Evolutionary conservation across 2,329 filamentous ascomycete species (phyloP).

Genomic region (Trichoderma sp.): DNA sequence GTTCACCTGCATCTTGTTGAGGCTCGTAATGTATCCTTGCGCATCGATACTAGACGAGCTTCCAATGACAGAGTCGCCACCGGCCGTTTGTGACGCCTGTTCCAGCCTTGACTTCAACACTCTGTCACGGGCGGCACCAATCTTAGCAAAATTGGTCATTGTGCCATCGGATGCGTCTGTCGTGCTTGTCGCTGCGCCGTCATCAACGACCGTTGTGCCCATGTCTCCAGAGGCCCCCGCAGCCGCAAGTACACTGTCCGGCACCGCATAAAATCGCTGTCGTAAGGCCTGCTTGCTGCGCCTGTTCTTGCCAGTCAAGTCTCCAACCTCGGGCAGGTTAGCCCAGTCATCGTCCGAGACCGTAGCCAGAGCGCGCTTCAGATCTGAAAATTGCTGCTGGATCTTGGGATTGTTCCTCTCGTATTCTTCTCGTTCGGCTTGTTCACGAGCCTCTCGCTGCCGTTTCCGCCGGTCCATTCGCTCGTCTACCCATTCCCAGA

Average conservation of each 20-base stretch:
- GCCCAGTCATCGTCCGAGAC: slow-evolving; percentile 97
- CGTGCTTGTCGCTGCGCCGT: slow-evolving; percentile 52
- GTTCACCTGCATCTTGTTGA: slow-evolving; percentile 76
- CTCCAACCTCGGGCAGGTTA: slow-evolving; percentile 90
- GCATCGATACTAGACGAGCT: slow-evolving; percentile 90
- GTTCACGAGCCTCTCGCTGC: slow-evolving; percentile 92
- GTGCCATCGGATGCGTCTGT: slow-evolving; percentile 69
- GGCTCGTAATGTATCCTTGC: slow-evolving; percentile 90
- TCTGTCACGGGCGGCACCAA: slow-evolving; percentile 93
- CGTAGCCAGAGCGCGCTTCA: slow-evolving; percentile 84
- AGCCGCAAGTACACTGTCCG: slow-evolving; percentile 89
- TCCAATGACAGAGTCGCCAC: slow-evolving; percentile 65
- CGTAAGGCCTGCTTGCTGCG: slow-evolving; percentile 78
- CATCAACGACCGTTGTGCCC: slow-evolving; percentile 83
- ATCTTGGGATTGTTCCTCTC: slow-evolving; percentile 98
- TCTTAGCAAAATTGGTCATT: slow-evolving; percentile 97
- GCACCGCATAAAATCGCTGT: slow-evolving; percentile 91
- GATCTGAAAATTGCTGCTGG: slow-evolving; percentile 92
- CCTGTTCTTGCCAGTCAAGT: slow-evolving; percentile 91
- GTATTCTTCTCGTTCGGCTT: slow-evolving; percentile 89
- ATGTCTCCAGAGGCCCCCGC: slow-evolving; percentile 79
- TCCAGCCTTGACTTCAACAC: slow-evolving; percentile 92
- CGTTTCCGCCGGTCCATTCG: slow-evolving; percentile 90
- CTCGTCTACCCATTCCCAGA: slow-evolving; percentile 94
- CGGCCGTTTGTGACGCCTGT: slow-evolving; percentile 72